A percentile compares a stretch with the other conserved stretches of the same genome.
Evolutionary conservation across 371 early-diverging fungal genomes (phyloP).

Genomic region (Rhizopus delemar): DNA sequence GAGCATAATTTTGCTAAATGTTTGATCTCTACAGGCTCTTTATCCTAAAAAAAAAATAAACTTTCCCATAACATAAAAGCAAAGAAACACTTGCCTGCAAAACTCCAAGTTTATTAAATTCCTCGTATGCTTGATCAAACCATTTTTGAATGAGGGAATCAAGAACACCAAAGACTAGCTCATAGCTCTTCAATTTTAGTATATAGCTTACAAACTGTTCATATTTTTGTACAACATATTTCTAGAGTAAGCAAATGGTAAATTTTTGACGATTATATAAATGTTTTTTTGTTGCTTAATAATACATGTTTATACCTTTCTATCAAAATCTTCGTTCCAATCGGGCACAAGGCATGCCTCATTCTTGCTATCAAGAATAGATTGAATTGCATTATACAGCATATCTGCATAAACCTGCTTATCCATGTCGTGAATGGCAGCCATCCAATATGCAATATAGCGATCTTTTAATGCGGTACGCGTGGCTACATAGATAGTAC

Average conservation of each 20-base stretch:
- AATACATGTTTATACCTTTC: slow-evolving; percentile 21
- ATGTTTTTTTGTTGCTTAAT: background rate
- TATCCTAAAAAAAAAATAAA: slow-evolving; percentile 20
- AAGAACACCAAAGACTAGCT: slow-evolving; percentile 41
- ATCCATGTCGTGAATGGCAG: slow-evolving; percentile 43
- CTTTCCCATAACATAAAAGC: background rate
- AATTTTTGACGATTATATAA: too few species aligned
- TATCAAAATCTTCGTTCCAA: slow-evolving; percentile 28
- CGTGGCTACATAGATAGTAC: slow-evolving; percentile 47
- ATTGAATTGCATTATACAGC: slow-evolving; percentile 34
- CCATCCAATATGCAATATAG: slow-evolving; percentile 45
- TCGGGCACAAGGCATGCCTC: slow-evolving; percentile 28
- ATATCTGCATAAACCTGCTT: slow-evolving; percentile 31
- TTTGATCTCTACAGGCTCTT: slow-evolving; percentile 34
- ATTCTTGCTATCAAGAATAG: slow-evolving; percentile 36
- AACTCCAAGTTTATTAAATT: slow-evolving; percentile 32
- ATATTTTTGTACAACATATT: slow-evolving; percentile 32
- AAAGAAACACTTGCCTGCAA: slow-evolving; percentile 24
- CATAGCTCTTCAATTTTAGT: slow-evolving; percentile 44
- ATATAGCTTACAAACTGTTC: slow-evolving; percentile 44
- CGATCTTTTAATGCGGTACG: slow-evolving; percentile 44
- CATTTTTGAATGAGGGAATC: slow-evolving; percentile 45
- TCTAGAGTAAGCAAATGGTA: slow-evolving; percentile 15
- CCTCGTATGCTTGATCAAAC: slow-evolving; percentile 38
- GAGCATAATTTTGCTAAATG: slow-evolving; percentile 39